phyloP scores from a whole-genome alignment of 2,329 filamentous ascomycete species.

The Diaporthe batatas region DNA sequence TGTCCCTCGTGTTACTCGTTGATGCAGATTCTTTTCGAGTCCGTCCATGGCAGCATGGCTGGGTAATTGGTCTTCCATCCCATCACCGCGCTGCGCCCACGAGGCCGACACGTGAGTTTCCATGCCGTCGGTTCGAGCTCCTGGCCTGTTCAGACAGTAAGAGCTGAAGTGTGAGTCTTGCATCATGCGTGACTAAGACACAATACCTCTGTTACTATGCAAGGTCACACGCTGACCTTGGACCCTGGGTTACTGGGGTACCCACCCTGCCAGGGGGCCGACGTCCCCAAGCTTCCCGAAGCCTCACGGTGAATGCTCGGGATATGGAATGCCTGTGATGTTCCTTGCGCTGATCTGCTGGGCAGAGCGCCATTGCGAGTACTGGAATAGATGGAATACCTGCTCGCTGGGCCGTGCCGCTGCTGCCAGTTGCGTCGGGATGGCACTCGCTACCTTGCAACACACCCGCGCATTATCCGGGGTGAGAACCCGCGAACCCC shows the following conservation, averaged over 20 bases:
- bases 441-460: not conserved
- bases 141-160: not conserved
- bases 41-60: slow-evolving; percentile 28
- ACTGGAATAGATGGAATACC: not conserved
- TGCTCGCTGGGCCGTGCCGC: not conserved
- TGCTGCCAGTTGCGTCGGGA: not conserved
- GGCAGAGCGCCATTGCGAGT: not conserved
- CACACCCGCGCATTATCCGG: not conserved
- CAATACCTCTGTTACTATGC: not conserved
- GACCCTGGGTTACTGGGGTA: not conserved
- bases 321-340: slow-evolving; percentile 18
- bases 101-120: slow-evolving; percentile 24
- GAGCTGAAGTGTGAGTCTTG: slow-evolving; percentile 14
- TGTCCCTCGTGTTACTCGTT: slow-evolving; percentile 31
- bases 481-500: not conserved
- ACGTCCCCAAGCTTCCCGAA: slow-evolving; percentile 14
- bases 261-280: not conserved
- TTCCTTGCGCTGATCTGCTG: slow-evolving; percentile 12
- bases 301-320: slow-evolving; percentile 8
- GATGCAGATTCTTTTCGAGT: slow-evolving; percentile 31
- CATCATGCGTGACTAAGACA: slow-evolving; percentile 31
- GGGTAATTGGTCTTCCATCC: slow-evolving; percentile 11
- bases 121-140: not conserved
- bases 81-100: slow-evolving; percentile 31
- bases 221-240: not conserved